Percentiles rank a stretch among this genome's conserved stretches.
These are phyloP conservation scores for Puccinia coronata DNA, from an alignment of 1,284 basidiomycete genomes.

Conservation along the genomic window DNA sequence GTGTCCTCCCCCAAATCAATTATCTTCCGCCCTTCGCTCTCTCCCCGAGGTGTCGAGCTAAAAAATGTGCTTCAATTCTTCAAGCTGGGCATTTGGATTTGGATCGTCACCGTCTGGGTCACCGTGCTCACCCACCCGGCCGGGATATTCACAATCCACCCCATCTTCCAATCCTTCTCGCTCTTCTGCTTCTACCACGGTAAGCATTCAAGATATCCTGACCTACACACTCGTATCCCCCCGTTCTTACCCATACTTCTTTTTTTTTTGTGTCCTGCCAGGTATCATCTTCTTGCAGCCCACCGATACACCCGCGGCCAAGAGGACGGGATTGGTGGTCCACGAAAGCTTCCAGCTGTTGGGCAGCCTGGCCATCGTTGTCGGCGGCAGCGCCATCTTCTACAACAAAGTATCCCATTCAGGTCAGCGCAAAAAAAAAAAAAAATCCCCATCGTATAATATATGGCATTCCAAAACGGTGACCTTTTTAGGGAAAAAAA, in stretches of 20 bases:
- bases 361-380: constrained; percentile 34
- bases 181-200: constrained; percentile 47
- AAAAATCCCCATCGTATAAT: too few relatives aligned
- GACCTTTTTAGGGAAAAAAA: too few relatives aligned
- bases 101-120: constrained; percentile 36
- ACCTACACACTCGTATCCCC: background rate
- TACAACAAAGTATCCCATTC: constrained; percentile 43
- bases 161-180: constrained; percentile 45
- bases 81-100: constrained; percentile 37
- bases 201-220: background rate
- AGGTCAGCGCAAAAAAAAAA: too few relatives aligned
- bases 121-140: constrained; percentile 34
- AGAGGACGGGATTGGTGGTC: constrained; percentile 31
- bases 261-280: background rate
- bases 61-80: too few relatives aligned
- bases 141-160: constrained; percentile 48
- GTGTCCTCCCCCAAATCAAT: too few relatives aligned
- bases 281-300: constrained; percentile 48
- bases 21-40: too few relatives aligned
- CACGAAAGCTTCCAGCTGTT: constrained; percentile 46
- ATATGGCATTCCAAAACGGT: too few relatives aligned
- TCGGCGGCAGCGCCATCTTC: constrained; percentile 27
- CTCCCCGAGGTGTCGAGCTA: too few relatives aligned
- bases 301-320: constrained; percentile 24
- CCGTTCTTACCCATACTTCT: background rate